Evolutionary conservation across 2,329 filamentous ascomycete genomes (phyloP).

Genomic region (Colletotrichum lupini): DNA sequence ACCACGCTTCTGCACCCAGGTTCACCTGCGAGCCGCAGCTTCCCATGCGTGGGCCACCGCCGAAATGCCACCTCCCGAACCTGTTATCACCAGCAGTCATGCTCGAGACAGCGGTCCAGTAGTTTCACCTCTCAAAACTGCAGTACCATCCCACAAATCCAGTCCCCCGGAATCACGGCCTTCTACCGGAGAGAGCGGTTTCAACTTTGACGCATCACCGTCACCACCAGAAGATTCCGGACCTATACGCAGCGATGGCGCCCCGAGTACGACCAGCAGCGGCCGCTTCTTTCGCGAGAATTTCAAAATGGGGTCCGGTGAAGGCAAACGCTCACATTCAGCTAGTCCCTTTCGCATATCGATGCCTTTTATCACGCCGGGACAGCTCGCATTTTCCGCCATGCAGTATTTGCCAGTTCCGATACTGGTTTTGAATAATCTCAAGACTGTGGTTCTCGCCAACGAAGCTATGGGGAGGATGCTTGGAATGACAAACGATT

Average conservation of each 20-base stretch:
- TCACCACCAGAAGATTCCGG: not conserved
- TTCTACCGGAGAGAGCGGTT: constrained; percentile 16
- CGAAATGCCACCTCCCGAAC: constrained; percentile 31
- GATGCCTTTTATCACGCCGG: constrained; percentile 61
- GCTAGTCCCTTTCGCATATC: constrained; percentile 50
- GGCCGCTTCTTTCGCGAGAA: constrained; percentile 50
- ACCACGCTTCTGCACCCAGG: not conserved
- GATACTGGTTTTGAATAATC: constrained; percentile 72
- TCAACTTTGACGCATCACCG: constrained; percentile 18
- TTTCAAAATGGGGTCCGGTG: constrained; percentile 33
- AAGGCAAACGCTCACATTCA: constrained; percentile 46
- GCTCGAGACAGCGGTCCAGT: constrained; percentile 12
- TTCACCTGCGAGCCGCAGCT: constrained; percentile 19
- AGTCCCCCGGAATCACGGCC: not conserved
- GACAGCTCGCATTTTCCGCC: constrained; percentile 72
- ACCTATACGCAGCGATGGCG: constrained; percentile 14
- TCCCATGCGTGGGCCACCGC: constrained; percentile 31
- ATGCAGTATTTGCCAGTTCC: constrained; percentile 82
- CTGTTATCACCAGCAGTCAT: constrained; percentile 10
- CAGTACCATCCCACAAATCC: not conserved
- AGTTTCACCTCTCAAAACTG: constrained; percentile 4
- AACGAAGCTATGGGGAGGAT: constrained; percentile 81
- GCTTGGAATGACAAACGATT: constrained; percentile 66
- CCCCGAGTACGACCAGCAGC: constrained; percentile 29
- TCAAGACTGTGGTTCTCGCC: constrained; percentile 77